Conservation (phyloP, 768 basidiomycete genomes). For the Boletales sp. region DNA sequence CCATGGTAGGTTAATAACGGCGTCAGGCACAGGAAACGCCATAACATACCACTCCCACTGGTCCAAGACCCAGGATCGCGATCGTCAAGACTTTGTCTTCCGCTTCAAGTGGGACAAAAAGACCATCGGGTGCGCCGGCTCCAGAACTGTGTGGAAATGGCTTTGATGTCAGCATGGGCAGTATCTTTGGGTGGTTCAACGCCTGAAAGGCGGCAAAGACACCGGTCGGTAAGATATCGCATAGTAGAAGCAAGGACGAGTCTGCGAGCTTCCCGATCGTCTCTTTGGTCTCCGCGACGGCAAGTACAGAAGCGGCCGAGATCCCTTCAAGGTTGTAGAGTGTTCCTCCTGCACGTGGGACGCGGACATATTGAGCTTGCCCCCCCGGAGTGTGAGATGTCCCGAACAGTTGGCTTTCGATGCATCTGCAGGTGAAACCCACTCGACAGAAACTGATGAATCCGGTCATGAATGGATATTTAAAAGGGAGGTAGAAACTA, state of each 20-base stretch:
- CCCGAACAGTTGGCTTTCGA: constrained; percentile 60
- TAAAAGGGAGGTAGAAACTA: background rate
- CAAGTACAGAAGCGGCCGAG: constrained; percentile 15
- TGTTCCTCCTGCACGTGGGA: constrained; percentile 78
- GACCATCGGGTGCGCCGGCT: constrained; percentile 1
- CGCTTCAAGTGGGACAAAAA: constrained; percentile 29
- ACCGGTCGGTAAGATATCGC: constrained; percentile 79
- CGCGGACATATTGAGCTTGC: constrained; percentile 76
- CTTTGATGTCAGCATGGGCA: constrained; percentile 53
- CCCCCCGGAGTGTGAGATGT: constrained; percentile 63
- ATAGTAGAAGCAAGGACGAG: constrained; percentile 64
- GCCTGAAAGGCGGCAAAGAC: constrained; percentile 74
- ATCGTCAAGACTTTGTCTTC: constrained; percentile 56
- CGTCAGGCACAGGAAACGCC: background rate
- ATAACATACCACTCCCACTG: constrained; percentile 63
- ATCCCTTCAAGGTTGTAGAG: constrained; percentile 60
- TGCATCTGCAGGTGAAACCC: constrained; percentile 71
- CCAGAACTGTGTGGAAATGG: constrained; percentile 50
- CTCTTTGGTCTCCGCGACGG: constrained; percentile 30
- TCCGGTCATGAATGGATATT: background rate
- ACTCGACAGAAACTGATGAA: constrained; percentile 58
- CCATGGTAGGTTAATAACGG: background rate
- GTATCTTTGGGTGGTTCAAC: constrained; percentile 67
- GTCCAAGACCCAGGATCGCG: constrained; percentile 72
- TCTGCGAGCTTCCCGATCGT: constrained; percentile 48